Evolutionary conservation across 805 yeast genomes (phyloP).

Genomic region (Alloascoidea hylecoeti): DNA sequence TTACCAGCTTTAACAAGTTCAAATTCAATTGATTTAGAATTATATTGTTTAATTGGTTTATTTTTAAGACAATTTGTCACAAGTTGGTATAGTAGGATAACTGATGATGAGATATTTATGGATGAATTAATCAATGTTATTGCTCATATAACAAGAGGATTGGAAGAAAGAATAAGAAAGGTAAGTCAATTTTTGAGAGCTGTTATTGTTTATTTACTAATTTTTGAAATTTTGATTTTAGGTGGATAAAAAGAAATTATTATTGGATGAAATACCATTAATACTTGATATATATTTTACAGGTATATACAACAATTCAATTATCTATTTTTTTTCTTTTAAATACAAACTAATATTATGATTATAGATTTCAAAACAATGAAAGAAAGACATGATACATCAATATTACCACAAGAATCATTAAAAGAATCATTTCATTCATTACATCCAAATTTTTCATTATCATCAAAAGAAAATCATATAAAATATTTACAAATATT

Average conservation of each 20-base stretch:
- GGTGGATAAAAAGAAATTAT: constrained; percentile 20
- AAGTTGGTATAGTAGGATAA: constrained; percentile 27
- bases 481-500: constrained; percentile 22
- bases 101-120: constrained; percentile 26
- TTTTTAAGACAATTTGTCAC: constrained; percentile 30
- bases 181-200: not conserved
- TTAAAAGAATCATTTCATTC: constrained; percentile 20
- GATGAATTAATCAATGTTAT: constrained; percentile 23
- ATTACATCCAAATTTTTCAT: constrained; percentile 20
- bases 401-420: constrained; percentile 17
- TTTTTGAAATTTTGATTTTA: constrained; percentile 2
- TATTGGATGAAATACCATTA: constrained; percentile 30
- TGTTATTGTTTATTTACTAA: constrained; percentile 10
- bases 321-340: too few relatives aligned
- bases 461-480: constrained; percentile 13
- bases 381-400: constrained; percentile 14
- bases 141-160: constrained; percentile 24
- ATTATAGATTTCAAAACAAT: not conserved
- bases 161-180: constrained; percentile 17
- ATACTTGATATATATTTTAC: constrained; percentile 24
- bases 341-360: too few relatives aligned
- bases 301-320: constrained; percentile 4
- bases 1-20: constrained; percentile 1
- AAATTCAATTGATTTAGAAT: constrained; percentile 17
- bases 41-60: constrained; percentile 31